Evolutionary conservation across 148 eudicot species (phyloP), one percentile per base, ranked within the genome.

Genomic region (Camellia lanceoleosa): DNA sequence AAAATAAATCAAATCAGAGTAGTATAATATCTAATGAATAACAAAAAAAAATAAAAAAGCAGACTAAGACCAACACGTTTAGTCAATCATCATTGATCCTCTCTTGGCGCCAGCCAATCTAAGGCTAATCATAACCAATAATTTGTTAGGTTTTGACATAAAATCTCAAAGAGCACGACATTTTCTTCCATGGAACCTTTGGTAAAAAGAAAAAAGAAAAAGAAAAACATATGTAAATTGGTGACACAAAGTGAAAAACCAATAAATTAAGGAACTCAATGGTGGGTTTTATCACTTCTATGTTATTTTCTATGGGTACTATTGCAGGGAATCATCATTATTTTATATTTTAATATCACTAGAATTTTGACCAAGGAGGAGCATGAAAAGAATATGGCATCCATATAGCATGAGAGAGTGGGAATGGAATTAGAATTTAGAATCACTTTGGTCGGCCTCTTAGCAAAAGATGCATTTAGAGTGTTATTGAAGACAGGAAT

Each of bases 361-460:
- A 49, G 62, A 47, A 69, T 73, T 67, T 80, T 74, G 69, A 71
- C 81, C 76, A 59, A 18, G 69, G 15, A 83, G 75, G 61, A 68
- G 68, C 58, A 20, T 42, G 6, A 59, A 20, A 52, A 66, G 58
- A 67, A 87, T 70, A 79, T 43, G 75, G 86, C 86, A 86, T 86
- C 78, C 38, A 43, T 7, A 49, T 49, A 49, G 5, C 6, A 49
- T 49, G 6, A 79, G 77, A 78, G 77, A 81, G 82, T 83, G 86
- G 84, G 80, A 43, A 81, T 83, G 81, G 87, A 87, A 87, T 89
- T 62, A 81, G 89, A 89, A 89, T 85, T 88, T 30, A 30, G 38
- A 49, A 49, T 2, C 52, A 82, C 76, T 71, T 65, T 84, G 80
- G 90, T 87, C 90, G 90, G 92, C 90, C 90, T 87, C 86, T 86